Evolutionary conservation across 2,329 filamentous ascomycete species (phyloP).

Genomic region (Thermoascus crustaceus): DNA sequence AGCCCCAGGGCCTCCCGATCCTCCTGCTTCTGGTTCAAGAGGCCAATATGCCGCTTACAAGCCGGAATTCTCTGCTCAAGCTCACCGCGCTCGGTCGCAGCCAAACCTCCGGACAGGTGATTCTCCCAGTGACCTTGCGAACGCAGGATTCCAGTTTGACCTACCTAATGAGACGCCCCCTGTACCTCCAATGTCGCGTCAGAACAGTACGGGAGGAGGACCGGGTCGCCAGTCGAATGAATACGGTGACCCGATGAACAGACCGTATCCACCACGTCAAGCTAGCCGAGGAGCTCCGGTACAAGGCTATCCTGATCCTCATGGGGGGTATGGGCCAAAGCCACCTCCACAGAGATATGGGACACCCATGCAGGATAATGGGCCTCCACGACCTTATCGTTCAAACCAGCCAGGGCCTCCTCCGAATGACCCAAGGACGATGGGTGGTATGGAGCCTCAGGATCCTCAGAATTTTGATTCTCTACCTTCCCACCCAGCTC

Average conservation of each 20-base stretch:
- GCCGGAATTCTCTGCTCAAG: constrained; percentile 20
- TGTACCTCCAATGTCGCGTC: constrained; percentile 8
- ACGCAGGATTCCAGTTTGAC: constrained; percentile 61
- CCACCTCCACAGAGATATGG: constrained; percentile 5
- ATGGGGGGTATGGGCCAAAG: constrained; percentile 9
- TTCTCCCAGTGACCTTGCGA: constrained; percentile 28
- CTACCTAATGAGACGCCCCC: constrained; percentile 43
- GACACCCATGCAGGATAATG: constrained; percentile 11
- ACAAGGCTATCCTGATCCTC: constrained; percentile 6
- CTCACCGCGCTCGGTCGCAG: constrained; percentile 37
- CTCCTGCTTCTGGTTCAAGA: constrained; percentile 10
- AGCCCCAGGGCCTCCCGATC: constrained; percentile 13
- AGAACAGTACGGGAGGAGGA: constrained; percentile 12
- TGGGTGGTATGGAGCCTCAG: constrained; percentile 9
- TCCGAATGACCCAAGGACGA: constrained; percentile 10
- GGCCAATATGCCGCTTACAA: constrained; percentile 30
- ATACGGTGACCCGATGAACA: constrained; percentile 15
- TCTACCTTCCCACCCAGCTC: constrained; percentile 48
- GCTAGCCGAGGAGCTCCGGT: constrained; percentile 8
- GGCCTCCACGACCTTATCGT: constrained; percentile 14
- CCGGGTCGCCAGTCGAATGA: constrained; percentile 11
- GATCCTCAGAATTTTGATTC: constrained; percentile 45
- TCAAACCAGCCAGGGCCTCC: constrained; percentile 15
- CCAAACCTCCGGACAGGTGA: constrained; percentile 31
- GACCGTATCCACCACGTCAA: constrained; percentile 11